phyloP scores from a whole-genome alignment of 2,329 filamentous ascomycete species.

The Didymellaceae sp. region DNA sequence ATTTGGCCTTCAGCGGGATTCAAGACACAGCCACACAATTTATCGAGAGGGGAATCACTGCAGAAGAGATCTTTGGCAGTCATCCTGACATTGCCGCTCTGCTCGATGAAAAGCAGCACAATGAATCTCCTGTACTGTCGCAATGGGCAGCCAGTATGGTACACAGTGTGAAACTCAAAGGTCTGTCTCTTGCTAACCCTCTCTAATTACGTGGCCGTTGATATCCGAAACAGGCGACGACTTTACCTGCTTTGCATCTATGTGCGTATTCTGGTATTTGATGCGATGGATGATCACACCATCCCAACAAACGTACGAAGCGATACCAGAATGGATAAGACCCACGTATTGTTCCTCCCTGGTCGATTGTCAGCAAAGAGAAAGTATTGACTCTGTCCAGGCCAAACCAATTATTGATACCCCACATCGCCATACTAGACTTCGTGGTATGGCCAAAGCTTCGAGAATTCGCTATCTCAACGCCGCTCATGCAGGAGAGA shows the following conservation, averaged over 20 bases:
- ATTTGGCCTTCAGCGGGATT: background rate
- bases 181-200: background rate
- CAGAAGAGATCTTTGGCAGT: background rate
- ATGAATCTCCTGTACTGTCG: background rate
- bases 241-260: background rate
- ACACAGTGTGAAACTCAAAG: background rate
- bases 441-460: background rate
- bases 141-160: background rate
- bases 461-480: background rate
- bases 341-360: background rate
- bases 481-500: background rate
- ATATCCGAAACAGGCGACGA: background rate
- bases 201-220: background rate
- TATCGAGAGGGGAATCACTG: background rate
- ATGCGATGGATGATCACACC: background rate
- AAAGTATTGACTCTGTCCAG: background rate
- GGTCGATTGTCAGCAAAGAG: background rate
- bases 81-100: background rate
- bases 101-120: background rate
- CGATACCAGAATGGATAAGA: background rate
- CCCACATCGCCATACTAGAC: background rate
- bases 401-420: background rate
- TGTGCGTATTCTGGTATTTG: background rate
- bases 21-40: background rate
- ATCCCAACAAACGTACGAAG: background rate